Evolutionary conservation across 2,329 filamentous ascomycete genomes (phyloP).

Genomic region (Elsinoe batatas): DNA sequence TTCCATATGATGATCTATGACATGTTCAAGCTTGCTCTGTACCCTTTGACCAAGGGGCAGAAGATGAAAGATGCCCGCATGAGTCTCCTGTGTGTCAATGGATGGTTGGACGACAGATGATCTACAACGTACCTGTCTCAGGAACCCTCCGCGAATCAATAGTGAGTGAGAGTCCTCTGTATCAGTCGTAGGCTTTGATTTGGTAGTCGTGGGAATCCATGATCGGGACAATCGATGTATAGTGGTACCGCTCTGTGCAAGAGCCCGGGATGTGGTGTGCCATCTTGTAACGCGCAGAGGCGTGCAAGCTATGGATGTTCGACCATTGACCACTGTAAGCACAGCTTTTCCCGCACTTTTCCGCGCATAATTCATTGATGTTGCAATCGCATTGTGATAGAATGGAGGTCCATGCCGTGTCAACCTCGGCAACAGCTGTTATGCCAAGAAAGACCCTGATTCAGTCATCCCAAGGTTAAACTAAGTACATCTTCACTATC

Average conservation of each 20-base stretch:
- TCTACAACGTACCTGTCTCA: slow-evolving; percentile 30
- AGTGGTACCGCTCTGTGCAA: neutral
- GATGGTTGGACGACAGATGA: slow-evolving; percentile 24
- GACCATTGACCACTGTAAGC: no score
- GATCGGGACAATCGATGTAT: slow-evolving; percentile 37
- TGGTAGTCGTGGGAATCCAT: slow-evolving; percentile 69
- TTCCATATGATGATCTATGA: slow-evolving; percentile 86
- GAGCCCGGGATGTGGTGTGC: no score
- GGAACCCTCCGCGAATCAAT: slow-evolving; percentile 36
- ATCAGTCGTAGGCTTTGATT: slow-evolving; percentile 44
- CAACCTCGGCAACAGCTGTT: no score
- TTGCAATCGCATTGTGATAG: neutral
- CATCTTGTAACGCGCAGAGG: no score
- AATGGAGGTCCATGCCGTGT: neutral
- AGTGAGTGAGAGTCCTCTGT: slow-evolving; percentile 37
- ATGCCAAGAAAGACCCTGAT: no score
- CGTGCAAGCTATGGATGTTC: no score
- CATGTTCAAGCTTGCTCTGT: slow-evolving; percentile 72
- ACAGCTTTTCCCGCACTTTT: no score
- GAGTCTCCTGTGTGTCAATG: slow-evolving; percentile 50
- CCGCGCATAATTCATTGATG: neutral
- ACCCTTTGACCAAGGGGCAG: slow-evolving; percentile 79
- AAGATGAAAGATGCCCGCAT: slow-evolving; percentile 86
- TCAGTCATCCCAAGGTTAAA: no score
- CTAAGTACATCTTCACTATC: no score